phyloP scores from a whole-genome alignment of 441 rosid species.

The Eruca vesicaria region DNA sequence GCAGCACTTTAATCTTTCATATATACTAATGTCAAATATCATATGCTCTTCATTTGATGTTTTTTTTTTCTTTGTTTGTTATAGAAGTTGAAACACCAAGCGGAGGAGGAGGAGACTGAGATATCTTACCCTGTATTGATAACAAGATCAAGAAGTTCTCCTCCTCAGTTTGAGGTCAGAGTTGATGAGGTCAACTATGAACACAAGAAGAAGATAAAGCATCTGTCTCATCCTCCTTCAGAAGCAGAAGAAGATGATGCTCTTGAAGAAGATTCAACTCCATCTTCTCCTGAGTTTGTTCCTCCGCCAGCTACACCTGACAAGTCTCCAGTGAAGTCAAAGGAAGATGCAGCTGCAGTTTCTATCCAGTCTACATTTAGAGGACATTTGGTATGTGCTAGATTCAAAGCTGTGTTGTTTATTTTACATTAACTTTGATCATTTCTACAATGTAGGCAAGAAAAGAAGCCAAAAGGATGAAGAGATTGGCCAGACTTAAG shows the following conservation, averaged over 20 bases:
- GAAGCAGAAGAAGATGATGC: conserved; percentile 14
- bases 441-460: conserved; percentile 53
- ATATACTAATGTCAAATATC: neutral
- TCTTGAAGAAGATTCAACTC: conserved; percentile 31
- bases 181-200: conserved; percentile 48
- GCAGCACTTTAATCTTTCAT: neutral
- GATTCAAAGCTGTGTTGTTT: neutral
- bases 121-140: conserved; percentile 45
- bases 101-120: conserved; percentile 47
- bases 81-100: conserved; percentile 63
- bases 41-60: neutral
- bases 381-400: conserved; percentile 55
- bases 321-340: conserved; percentile 58
- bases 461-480: conserved; percentile 67
- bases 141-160: conserved; percentile 36
- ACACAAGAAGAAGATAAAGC: conserved; percentile 16
- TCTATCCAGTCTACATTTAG: conserved; percentile 78
- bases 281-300: conserved; percentile 46
- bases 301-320: conserved; percentile 22
- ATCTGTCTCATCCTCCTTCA: conserved; percentile 34
- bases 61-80: neutral
- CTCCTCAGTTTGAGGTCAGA: conserved; percentile 48
- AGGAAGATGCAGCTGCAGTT: conserved; percentile 71
- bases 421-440: neutral
- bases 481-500: conserved; percentile 70